Conservation (phyloP, 495 filamentous ascomycete genomes). For the Penicillium parvum region DNA sequence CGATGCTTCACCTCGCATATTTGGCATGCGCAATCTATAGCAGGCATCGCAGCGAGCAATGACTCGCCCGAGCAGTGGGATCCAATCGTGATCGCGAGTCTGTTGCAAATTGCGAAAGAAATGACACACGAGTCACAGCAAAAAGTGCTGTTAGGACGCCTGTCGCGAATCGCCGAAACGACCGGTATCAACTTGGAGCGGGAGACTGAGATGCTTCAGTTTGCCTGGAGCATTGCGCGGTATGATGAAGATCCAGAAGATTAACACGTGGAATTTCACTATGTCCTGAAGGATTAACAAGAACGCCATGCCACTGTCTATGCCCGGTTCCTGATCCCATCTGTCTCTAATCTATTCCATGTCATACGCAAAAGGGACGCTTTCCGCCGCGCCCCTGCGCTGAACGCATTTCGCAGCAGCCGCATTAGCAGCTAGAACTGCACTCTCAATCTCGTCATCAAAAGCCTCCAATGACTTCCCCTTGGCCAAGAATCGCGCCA, state of each 20-base stretch:
- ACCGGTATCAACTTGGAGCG: constrained; percentile 20
- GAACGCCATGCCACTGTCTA: constrained; percentile 1
- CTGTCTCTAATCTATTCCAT: constrained; percentile 9
- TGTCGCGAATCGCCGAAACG: constrained; percentile 12
- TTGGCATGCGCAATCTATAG: constrained; percentile 27
- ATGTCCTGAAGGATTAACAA: constrained; percentile 10
- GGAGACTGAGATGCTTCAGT: constrained; percentile 13
- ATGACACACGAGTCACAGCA: constrained; percentile 29
- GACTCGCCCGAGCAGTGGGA: constrained; percentile 28
- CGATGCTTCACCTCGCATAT: constrained; percentile 25
- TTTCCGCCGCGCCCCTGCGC: constrained; percentile 20
- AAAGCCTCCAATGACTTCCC: constrained; percentile 12
- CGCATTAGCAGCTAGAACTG: constrained; percentile 18
- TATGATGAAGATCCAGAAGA: constrained; percentile 22
- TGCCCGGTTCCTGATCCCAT: not conserved
- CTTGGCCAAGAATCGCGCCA: constrained; percentile 19
- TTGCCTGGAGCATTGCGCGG: constrained; percentile 19
- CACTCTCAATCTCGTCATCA: constrained; percentile 16
- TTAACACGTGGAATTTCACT: constrained; percentile 8
- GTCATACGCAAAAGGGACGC: constrained; percentile 27
- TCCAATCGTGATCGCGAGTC: constrained; percentile 19
- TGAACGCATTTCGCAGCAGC: constrained; percentile 25
- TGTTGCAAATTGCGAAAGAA: constrained; percentile 18
- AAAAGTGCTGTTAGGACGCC: constrained; percentile 9
- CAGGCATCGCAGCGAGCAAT: constrained; percentile 23